Conservation (phyloP, 768 basidiomycete species). For the Mycena galericulata region DNA sequence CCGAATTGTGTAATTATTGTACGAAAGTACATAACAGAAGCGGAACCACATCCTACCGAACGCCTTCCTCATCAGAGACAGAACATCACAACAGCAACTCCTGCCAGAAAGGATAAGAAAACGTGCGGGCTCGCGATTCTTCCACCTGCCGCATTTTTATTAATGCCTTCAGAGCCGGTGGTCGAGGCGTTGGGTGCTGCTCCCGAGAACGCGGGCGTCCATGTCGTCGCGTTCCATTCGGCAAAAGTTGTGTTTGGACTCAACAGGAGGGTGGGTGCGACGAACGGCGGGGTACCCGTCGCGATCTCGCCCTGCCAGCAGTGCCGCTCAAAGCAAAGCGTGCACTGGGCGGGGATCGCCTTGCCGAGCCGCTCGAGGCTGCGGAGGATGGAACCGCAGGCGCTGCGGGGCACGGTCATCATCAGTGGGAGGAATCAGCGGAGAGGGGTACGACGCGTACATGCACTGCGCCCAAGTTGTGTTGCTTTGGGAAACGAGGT, state of each 20-base stretch:
- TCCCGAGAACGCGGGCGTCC: too few species aligned
- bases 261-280: conserved; percentile 16
- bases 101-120: conserved; percentile 4
- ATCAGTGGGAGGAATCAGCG: conserved; percentile 8
- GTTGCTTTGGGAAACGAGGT: too few species aligned
- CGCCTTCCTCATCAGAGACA: too few species aligned
- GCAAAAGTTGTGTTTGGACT: conserved; percentile 16
- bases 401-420: conserved; percentile 7
- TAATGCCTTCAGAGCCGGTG: not conserved
- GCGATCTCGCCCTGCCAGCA: too few species aligned
- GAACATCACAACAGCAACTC: conserved; percentile 7
- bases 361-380: conserved; percentile 20
- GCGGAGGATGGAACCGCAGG: too few species aligned
- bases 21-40: too few species aligned
- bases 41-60: too few species aligned
- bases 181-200: too few species aligned
- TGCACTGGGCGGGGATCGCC: conserved; percentile 19
- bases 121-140: conserved; percentile 1
- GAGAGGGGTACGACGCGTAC: not conserved
- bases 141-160: conserved; percentile 4
- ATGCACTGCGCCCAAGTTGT: too few species aligned
- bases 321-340: conserved; percentile 12
- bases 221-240: conserved; percentile 21
- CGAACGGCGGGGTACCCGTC: conserved; percentile 18
- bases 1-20: too few species aligned